These are phyloP conservation scores for Cerrena zonata DNA, from an alignment of 1,284 basidiomycete genomes.

Conservation along the genomic window DNA sequence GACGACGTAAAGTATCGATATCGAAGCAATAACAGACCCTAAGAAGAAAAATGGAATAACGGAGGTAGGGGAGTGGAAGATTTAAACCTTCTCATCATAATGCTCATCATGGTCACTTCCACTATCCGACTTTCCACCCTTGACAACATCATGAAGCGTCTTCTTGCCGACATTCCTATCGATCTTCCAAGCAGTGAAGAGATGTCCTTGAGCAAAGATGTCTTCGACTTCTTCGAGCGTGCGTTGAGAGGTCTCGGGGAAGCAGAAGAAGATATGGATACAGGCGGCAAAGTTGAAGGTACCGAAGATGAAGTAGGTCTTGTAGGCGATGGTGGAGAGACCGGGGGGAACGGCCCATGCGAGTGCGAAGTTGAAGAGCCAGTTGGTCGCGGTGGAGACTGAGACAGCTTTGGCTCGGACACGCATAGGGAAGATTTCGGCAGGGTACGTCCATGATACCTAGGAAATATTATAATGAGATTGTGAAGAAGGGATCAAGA, in stretches of 20 bases:
- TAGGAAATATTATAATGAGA: no score
- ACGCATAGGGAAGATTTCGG: conserved; percentile 58
- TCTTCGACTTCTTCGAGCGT: conserved; percentile 74
- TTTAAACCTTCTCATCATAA: not conserved
- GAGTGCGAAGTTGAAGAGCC: conserved; percentile 67
- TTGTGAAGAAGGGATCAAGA: no score
- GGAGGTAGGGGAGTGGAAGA: no score
- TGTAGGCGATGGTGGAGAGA: conserved; percentile 35
- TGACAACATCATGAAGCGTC: conserved; percentile 44
- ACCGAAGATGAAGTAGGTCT: conserved; percentile 68
- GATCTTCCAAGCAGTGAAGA: conserved; percentile 69
- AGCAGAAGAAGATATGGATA: conserved; percentile 68
- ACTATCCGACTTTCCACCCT: not conserved
- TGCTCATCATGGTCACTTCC: conserved; percentile 2
- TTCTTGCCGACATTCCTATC: conserved; percentile 56
- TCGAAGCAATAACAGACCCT: no score
- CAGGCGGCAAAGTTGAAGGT: conserved; percentile 70
- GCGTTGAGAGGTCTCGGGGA: conserved; percentile 67
- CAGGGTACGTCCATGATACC: conserved; percentile 32
- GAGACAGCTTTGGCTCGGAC: conserved; percentile 72
- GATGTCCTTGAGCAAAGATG: conserved; percentile 63
- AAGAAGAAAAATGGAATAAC: no score
- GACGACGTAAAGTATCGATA: no score
- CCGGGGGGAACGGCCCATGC: conserved; percentile 47
- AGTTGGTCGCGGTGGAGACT: conserved; percentile 55